Conservation (phyloP, 208 protist genomes). For the Leishmania tropica region DNA sequence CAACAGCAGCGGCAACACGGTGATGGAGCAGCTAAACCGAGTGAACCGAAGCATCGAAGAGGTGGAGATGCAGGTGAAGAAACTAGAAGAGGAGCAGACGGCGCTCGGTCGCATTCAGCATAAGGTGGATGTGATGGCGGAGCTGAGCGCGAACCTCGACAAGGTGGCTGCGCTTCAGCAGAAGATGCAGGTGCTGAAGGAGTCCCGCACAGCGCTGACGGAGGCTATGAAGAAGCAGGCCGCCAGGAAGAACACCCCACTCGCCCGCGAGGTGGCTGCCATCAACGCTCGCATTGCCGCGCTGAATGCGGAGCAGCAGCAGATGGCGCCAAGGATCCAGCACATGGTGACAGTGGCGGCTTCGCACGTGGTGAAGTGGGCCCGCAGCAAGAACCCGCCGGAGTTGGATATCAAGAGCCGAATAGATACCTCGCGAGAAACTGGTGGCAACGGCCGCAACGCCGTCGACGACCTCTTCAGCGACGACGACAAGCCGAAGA, state of each 20-base stretch:
- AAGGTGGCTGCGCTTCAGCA: constrained; percentile 55
- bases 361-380: constrained; percentile 74
- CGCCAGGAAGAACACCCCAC: constrained; percentile 37
- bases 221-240: constrained; percentile 21
- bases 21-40: constrained; percentile 55
- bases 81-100: constrained; percentile 65
- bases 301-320: constrained; percentile 57
- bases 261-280: constrained; percentile 52
- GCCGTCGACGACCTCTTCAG: constrained; percentile 59
- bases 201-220: constrained; percentile 49
- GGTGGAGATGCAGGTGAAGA: constrained; percentile 42
- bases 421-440: constrained; percentile 1
- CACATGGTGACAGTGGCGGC: constrained; percentile 74
- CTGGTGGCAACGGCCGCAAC: constrained; percentile 11
- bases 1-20: constrained; percentile 13
- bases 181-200: constrained; percentile 58
- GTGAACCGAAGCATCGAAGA: constrained; percentile 54
- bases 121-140: constrained; percentile 59
- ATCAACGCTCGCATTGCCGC: constrained; percentile 61
- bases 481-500: constrained; percentile 17
- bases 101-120: constrained; percentile 55
- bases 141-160: constrained; percentile 56
- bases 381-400: constrained; percentile 79
- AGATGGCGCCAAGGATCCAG: constrained; percentile 54
- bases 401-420: constrained; percentile 30